Evolutionary conservation across 441 rosid genomes (phyloP).

Genomic region (Syzygium malaccense): DNA sequence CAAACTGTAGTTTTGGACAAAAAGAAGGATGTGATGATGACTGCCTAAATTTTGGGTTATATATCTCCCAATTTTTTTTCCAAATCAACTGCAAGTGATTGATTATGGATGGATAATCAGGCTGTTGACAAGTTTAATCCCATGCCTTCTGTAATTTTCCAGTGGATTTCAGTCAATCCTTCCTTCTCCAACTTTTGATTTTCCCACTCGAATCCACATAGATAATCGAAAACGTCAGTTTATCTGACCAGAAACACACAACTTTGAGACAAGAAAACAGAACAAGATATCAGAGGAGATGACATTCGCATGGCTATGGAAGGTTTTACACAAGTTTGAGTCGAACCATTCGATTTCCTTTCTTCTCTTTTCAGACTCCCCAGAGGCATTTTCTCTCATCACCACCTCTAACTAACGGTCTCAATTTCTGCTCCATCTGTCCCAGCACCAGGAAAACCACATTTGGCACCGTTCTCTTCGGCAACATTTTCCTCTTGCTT

Average conservation of each 20-base stretch:
- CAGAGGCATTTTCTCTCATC: background rate
- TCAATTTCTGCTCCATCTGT: background rate
- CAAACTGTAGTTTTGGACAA: background rate
- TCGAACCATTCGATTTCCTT: background rate
- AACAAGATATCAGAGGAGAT: background rate
- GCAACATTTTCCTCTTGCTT: constrained; percentile 10
- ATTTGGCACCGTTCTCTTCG: background rate
- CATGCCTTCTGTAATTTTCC: background rate
- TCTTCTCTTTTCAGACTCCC: background rate
- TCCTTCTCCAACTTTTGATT: background rate
- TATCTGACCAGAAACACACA: background rate
- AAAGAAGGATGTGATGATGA: background rate
- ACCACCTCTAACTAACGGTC: background rate
- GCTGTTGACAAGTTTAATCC: background rate
- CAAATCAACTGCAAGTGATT: background rate
- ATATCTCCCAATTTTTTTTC: background rate
- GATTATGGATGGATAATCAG: background rate
- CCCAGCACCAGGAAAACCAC: background rate
- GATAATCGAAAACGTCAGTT: background rate
- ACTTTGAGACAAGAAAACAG: background rate
- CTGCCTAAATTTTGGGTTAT: background rate
- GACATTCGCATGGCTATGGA: background rate
- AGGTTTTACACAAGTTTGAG: background rate
- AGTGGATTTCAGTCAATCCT: background rate
- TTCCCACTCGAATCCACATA: background rate